Conservation (phyloP, 2,329 filamentous ascomycete genomes). For the Ophiobolus disseminans region DNA sequence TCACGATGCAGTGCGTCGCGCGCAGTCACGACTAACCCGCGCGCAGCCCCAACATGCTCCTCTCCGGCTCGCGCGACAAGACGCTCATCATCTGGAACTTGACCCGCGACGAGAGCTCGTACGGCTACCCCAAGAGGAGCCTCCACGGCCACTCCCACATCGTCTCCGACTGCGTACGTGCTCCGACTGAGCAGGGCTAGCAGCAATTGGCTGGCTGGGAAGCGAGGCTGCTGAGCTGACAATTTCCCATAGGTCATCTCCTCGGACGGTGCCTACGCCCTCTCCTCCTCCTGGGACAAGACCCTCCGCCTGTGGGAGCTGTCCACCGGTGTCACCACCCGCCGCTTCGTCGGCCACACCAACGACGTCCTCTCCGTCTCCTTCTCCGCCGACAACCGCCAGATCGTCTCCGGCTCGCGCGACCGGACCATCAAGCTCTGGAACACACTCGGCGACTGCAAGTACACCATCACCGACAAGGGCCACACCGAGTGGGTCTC, state of each 20-base stretch:
- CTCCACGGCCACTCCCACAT: slow-evolving; percentile 99
- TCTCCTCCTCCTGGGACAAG: slow-evolving; percentile 99
- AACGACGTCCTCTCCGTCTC: slow-evolving; percentile 99
- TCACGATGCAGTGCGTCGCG: slow-evolving; percentile 13
- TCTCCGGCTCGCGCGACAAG: slow-evolving; percentile 97
- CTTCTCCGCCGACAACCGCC: slow-evolving; percentile 99
- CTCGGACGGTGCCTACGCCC: slow-evolving; percentile 98
- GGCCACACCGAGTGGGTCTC: slow-evolving; percentile 99
- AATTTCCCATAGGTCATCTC: slow-evolving; percentile 81
- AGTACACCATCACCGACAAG: slow-evolving; percentile 99
- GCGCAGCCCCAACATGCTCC: slow-evolving; percentile 95
- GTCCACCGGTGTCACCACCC: slow-evolving; percentile 93
- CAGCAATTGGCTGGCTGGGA: slow-evolving; percentile 38
- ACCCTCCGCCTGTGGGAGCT: slow-evolving; percentile 99
- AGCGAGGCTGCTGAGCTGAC: slow-evolving; percentile 40
- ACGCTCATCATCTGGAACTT: slow-evolving; percentile 99
- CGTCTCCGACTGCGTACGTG: slow-evolving; percentile 98
- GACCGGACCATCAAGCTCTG: slow-evolving; percentile 99
- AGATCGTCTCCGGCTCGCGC: slow-evolving; percentile 98
- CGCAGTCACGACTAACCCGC: slow-evolving; percentile 44
- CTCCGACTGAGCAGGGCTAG: slow-evolving; percentile 6
- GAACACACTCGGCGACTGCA: slow-evolving; percentile 99
- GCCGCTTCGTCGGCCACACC: slow-evolving; percentile 98
- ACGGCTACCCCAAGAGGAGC: slow-evolving; percentile 99
- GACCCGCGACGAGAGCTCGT: slow-evolving; percentile 96